phyloP scores from a whole-genome alignment of 176 grass and related monocot genomes.

The Phoenix roebelenii region DNA sequence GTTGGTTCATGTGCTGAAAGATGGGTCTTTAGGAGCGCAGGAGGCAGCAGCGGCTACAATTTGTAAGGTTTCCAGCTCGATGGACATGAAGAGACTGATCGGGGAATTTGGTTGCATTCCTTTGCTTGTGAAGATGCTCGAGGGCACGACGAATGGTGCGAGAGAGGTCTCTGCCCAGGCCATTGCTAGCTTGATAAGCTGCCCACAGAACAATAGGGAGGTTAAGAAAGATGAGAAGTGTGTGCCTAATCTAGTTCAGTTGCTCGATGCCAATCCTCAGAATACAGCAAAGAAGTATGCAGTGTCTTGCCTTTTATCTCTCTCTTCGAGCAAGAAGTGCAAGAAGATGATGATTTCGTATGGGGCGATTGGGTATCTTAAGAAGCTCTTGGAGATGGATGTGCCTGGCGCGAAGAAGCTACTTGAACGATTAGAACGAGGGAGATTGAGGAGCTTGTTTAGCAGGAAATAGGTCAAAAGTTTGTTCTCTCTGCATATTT shows the following conservation, averaged over 20 bases:
- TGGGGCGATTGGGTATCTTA: conserved; percentile 11
- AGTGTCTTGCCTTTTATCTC: neutral
- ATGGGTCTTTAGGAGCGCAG: conserved; percentile 3
- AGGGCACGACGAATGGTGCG: neutral
- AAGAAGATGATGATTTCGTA: conserved; percentile 19
- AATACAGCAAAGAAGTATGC: conserved; percentile 10
- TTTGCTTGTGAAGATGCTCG: conserved; percentile 5
- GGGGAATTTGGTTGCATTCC: conserved; percentile 5
- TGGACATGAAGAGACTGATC: neutral
- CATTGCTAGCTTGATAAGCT: neutral
- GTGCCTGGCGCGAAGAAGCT: conserved; percentile 11
- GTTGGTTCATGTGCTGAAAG: conserved; percentile 3
- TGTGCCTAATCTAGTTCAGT: neutral
- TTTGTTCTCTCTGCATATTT: too few relatives aligned
- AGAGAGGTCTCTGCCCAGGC: conserved; percentile 9
- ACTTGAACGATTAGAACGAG: conserved; percentile 5
- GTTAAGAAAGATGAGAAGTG: conserved; percentile 4
- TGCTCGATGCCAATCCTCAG: conserved; percentile 7
- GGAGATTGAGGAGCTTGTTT: neutral
- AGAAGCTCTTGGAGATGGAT: conserved; percentile 9
- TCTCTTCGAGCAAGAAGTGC: conserved; percentile 20
- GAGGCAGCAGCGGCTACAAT: neutral
- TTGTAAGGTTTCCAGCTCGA: conserved; percentile 2
- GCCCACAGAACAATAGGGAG: conserved; percentile 11
- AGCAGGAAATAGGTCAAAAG: neutral